Evolutionary conservation across 495 filamentous ascomycete species (phyloP), one percentile per base, ranked within the genome.

Genomic region (Coniosporium apollinis): DNA sequence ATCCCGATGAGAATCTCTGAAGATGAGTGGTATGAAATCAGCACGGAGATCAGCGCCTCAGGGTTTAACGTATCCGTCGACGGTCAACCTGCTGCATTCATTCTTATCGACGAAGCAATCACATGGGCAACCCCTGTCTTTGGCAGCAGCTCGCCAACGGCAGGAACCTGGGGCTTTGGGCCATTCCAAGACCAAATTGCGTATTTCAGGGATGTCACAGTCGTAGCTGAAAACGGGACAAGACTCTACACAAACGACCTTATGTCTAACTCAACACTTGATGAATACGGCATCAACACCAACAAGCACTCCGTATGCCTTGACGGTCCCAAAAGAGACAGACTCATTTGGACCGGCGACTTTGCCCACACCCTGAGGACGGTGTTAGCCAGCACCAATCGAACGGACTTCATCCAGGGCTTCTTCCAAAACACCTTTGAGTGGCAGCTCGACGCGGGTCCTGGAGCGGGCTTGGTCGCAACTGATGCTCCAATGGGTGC

Each of bases 81-180:
- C 24, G 34, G 39, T 11, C 9, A 21, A 18, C 16, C 22, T 5
- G 18, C 37, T 14, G 34, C 39, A 6, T 38, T 39, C 22, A 25
- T 42, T 5, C 17, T 33, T 4, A 41, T 43, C 22, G 35, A 14
- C 6, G 40, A 39, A 22, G 19, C 37, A n/a, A 19, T 8, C 5
- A 9, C 9, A 6, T 36, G 11, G 17, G 10, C n/a, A 5, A 14
- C 22, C 9, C 19, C 7, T 4, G 4, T 8, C 28, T 33, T 29
- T 15, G 29, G 28, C 10, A 16, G 20, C n/a, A 28, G 18, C 14
- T 33, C 22, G 6, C 16, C 37, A 5, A 38, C 47, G 28, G 33
- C 19, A 5, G 51, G 57, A n/a, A 47, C 45, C 3, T 60, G 39
- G 30, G 57, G 49, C 10, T 57, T 60, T 37, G 57, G 55, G 3